Evolutionary conservation across 768 basidiomycete genomes (phyloP).

Genomic region (Tricholoma sp.): DNA sequence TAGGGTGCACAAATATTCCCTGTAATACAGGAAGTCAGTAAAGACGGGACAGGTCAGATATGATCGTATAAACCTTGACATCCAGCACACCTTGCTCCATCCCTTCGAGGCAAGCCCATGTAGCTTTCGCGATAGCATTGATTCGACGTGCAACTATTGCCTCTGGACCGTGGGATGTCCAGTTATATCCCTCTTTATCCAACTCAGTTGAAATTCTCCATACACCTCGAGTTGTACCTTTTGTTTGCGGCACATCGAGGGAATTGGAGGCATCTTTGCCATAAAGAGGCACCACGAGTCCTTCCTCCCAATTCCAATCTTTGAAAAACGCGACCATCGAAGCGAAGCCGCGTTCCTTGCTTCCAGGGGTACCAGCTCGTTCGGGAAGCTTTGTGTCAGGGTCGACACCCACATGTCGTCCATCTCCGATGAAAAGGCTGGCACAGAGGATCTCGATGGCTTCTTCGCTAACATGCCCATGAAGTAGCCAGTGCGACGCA

Average conservation of each 20-base stretch:
- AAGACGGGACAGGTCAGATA: not conserved
- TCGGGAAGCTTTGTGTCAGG: conserved; percentile 27
- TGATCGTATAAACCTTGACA: conserved; percentile 46
- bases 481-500: conserved; percentile 82
- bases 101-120: conserved; percentile 49
- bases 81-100: conserved; percentile 46
- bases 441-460: conserved; percentile 85
- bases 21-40: conserved; percentile 22
- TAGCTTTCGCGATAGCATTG: conserved; percentile 68
- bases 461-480: conserved; percentile 68
- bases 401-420: conserved; percentile 24
- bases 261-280: conserved; percentile 27
- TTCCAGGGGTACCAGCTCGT: conserved; percentile 52
- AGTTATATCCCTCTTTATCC: conserved; percentile 69
- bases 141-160: conserved; percentile 71
- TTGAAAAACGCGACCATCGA: conserved; percentile 66
- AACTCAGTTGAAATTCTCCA: conserved; percentile 80
- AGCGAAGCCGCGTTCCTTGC: conserved; percentile 79
- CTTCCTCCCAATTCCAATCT: conserved; percentile 81
- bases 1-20: conserved; percentile 84
- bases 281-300: conserved; percentile 73
- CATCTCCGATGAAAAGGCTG: conserved; percentile 62
- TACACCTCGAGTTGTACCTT: conserved; percentile 35
- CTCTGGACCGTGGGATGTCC: conserved; percentile 68
- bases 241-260: conserved; percentile 15